These are phyloP conservation scores for Eucalyptus sp. DNA, from an alignment of 345 rosid species.

Conservation along the genomic window DNA sequence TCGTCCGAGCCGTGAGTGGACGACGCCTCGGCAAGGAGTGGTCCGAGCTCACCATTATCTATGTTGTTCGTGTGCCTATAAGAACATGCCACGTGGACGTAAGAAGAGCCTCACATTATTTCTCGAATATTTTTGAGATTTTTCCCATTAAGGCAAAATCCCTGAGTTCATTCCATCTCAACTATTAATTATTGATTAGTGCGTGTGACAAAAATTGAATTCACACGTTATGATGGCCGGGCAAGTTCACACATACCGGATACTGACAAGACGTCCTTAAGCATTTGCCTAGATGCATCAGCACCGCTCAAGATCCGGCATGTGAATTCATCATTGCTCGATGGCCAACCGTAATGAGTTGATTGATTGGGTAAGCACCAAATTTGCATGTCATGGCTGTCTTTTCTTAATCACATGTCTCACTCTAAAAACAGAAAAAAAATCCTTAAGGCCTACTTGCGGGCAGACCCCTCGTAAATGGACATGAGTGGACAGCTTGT, in stretches of 20 bases:
- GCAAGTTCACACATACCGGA: neutral
- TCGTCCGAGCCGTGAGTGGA: neutral
- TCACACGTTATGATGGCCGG: neutral
- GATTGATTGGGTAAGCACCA: neutral
- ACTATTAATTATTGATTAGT: neutral
- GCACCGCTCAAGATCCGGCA: neutral
- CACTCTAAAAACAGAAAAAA: neutral
- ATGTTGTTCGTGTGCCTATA: neutral
- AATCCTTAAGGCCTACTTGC: neutral
- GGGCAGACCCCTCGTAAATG: neutral
- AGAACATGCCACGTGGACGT: neutral
- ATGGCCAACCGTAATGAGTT: neutral
- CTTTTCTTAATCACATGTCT: neutral
- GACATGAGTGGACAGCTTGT: neutral
- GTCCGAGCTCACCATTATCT: neutral
- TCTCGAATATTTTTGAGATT: neutral
- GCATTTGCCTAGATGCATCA: neutral
- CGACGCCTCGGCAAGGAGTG: neutral
- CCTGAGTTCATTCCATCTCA: rapidly evolving
- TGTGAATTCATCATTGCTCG: neutral
- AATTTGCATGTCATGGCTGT: neutral
- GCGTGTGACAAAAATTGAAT: rapidly evolving
- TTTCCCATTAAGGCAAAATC: rapidly evolving
- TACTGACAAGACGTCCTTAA: rapidly evolving
- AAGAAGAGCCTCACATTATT: neutral